These are phyloP conservation scores for Ambrosia artemisiifolia DNA, from an alignment of 129 eudicot genomes.

Conservation along the genomic window DNA sequence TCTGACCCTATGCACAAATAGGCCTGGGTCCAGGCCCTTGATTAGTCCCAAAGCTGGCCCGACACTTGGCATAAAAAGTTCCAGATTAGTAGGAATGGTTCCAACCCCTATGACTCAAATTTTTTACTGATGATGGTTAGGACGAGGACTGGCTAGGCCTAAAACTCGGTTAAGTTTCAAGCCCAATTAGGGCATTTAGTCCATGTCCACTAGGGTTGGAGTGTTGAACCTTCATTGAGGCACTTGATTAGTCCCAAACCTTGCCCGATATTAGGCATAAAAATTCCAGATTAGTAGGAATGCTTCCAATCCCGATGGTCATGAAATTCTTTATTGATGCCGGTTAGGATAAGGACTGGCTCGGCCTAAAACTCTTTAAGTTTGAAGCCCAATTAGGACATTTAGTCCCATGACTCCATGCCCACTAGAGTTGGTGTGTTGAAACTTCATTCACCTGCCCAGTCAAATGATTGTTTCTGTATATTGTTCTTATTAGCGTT, in stretches of 20 bases:
- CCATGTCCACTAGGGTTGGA: neutral
- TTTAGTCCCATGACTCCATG: too few relatives aligned
- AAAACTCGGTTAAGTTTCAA: neutral
- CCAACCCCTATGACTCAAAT: neutral
- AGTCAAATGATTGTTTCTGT: neutral
- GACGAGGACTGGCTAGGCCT: neutral
- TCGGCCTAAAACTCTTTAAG: too few relatives aligned
- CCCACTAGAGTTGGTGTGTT: too few relatives aligned
- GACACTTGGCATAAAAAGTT: neutral
- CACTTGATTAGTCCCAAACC: too few relatives aligned
- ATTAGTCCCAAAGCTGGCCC: neutral
- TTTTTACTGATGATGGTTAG: neutral
- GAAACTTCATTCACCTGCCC: neutral
- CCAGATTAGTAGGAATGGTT: neutral
- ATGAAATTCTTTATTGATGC: too few relatives aligned
- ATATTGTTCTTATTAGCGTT: neutral
- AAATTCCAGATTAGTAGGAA: too few relatives aligned
- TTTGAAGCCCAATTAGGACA: too few relatives aligned
- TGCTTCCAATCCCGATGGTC: too few relatives aligned
- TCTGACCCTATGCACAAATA: slow-evolving; percentile 7
- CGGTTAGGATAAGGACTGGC: too few relatives aligned
- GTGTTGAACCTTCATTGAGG: too few relatives aligned
- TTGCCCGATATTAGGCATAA: too few relatives aligned
- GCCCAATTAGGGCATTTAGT: neutral
- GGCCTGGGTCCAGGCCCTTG: neutral